Conservation (phyloP, 805 yeast species). For the Wickerhamomyces queroliae region DNA sequence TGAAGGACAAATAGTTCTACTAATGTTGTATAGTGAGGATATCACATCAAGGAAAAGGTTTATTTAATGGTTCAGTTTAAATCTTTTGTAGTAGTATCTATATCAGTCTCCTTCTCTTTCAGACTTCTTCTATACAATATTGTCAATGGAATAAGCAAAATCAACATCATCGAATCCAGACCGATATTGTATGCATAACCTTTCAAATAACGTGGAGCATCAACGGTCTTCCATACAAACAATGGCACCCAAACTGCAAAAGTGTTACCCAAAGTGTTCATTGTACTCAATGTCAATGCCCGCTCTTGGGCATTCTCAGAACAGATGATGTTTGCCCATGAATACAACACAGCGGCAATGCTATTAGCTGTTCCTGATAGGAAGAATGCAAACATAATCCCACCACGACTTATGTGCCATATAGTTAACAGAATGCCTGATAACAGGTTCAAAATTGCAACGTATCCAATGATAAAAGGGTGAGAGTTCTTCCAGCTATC, state of each 20-base stretch:
- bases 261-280: slow-evolving; percentile 48
- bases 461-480: slow-evolving; percentile 21
- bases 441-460: slow-evolving; percentile 24
- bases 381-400: slow-evolving; percentile 57
- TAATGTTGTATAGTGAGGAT: neutral
- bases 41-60: slow-evolving; percentile 22
- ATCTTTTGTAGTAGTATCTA: neutral
- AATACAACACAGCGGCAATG: slow-evolving; percentile 52
- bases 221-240: slow-evolving; percentile 32
- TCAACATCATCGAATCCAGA: slow-evolving; percentile 18
- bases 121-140: slow-evolving; percentile 11
- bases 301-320: slow-evolving; percentile 48
- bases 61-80: slow-evolving; percentile 5
- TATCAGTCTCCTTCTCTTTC: neutral
- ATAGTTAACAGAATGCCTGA: slow-evolving; percentile 5
- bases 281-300: slow-evolving; percentile 43
- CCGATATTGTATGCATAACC: slow-evolving; percentile 37
- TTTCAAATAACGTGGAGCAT: slow-evolving; percentile 48
- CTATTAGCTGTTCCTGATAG: slow-evolving; percentile 55
- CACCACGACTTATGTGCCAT: slow-evolving; percentile 48
- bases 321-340: slow-evolving; percentile 55
- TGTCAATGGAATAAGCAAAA: slow-evolving; percentile 22
- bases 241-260: slow-evolving; percentile 48
- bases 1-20: no score
- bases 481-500: slow-evolving; percentile 23